Conservation (phyloP, 2,329 filamentous ascomycete genomes). For the Cercospora canescens region DNA sequence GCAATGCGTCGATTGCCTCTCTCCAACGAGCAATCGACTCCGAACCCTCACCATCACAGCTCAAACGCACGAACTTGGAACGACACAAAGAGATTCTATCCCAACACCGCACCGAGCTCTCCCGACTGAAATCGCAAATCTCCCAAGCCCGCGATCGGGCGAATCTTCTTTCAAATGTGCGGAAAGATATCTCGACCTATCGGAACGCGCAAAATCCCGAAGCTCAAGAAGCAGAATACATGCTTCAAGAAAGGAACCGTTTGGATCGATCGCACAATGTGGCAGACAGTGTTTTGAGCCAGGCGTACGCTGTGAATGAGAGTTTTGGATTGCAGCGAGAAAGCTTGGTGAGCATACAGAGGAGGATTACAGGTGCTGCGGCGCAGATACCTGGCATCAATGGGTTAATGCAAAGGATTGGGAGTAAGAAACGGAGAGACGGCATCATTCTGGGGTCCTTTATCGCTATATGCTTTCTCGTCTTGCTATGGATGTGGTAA, state of each 20-base stretch:
- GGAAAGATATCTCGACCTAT: slow-evolving; percentile 89
- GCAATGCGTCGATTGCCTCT: slow-evolving; percentile 77
- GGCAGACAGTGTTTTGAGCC: slow-evolving; percentile 85
- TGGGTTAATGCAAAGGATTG: slow-evolving; percentile 86
- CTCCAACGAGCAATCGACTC: slow-evolving; percentile 89
- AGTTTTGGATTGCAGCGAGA: slow-evolving; percentile 85
- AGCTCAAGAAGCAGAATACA: slow-evolving; percentile 89
- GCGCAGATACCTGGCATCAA: slow-evolving; percentile 93
- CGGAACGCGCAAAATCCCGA: slow-evolving; percentile 69
- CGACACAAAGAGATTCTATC: slow-evolving; percentile 87
- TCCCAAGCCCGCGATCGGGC: slow-evolving; percentile 78
- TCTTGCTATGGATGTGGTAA: slow-evolving; percentile 77
- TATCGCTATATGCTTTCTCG: slow-evolving; percentile 86
- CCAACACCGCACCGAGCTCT: slow-evolving; percentile 81
- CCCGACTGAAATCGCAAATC: slow-evolving; percentile 71
- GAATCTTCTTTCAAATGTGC: slow-evolving; percentile 87
- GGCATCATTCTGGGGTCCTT: slow-evolving; percentile 90
- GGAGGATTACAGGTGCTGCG: slow-evolving; percentile 84
- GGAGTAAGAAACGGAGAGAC: slow-evolving; percentile 90
- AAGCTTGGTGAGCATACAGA: slow-evolving; percentile 82
- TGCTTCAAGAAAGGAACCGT: slow-evolving; percentile 83
- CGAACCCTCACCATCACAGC: slow-evolving; percentile 84
- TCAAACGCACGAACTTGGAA: slow-evolving; percentile 95
- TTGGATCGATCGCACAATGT: slow-evolving; percentile 89
- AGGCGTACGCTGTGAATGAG: slow-evolving; percentile 96